These are phyloP conservation scores for Rhodotorula glutinis DNA, from an alignment of 1,284 basidiomycete species.

Conservation along the genomic window DNA sequence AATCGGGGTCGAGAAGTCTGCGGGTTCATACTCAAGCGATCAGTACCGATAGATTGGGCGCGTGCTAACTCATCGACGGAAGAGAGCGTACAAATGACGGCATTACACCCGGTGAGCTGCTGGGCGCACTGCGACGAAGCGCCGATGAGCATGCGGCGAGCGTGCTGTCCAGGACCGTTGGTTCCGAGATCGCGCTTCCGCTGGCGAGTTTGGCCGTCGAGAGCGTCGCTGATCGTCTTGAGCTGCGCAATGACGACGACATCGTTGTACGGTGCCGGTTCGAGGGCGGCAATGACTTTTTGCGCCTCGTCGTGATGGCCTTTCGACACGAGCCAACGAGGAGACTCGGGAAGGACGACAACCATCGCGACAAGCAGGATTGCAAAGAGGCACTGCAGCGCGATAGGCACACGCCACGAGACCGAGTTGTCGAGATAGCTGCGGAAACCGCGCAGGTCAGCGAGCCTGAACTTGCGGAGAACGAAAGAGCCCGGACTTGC, in stretches of 20 bases:
- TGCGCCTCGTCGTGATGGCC: slow-evolving; percentile 46
- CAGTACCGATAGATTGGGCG: too few species aligned
- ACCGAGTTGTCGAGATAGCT: slow-evolving; percentile 50
- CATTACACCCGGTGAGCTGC: slow-evolving; percentile 54
- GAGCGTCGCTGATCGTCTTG: slow-evolving; percentile 47
- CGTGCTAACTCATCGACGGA: too few species aligned
- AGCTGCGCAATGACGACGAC: slow-evolving; percentile 45
- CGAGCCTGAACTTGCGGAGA: too few species aligned
- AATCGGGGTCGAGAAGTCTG: slow-evolving; percentile 47
- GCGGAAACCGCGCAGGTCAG: too few species aligned
- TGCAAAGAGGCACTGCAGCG: slow-evolving; percentile 54
- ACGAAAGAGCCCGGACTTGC: too few species aligned
- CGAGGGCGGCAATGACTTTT: slow-evolving; percentile 51
- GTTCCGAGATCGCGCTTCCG: slow-evolving; percentile 49
- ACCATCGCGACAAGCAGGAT: slow-evolving; percentile 48
- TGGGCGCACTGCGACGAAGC: slow-evolving; percentile 54
- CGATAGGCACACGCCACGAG: slow-evolving; percentile 51
- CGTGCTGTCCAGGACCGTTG: slow-evolving; percentile 53
- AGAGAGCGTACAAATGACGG: slow-evolving; percentile 49
- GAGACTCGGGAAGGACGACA: slow-evolving; percentile 51
- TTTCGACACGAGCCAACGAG: slow-evolving; percentile 48
- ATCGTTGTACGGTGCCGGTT: too few species aligned
- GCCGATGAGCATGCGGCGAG: slow-evolving; percentile 52
- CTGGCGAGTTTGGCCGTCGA: slow-evolving; percentile 45
- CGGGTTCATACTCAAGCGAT: too few species aligned